Percentiles rank a stretch among this genome's conserved stretches.
These are phyloP conservation scores for Holtermannia corniformis DNA, from an alignment of 768 basidiomycete species.

Conservation along the genomic window DNA sequence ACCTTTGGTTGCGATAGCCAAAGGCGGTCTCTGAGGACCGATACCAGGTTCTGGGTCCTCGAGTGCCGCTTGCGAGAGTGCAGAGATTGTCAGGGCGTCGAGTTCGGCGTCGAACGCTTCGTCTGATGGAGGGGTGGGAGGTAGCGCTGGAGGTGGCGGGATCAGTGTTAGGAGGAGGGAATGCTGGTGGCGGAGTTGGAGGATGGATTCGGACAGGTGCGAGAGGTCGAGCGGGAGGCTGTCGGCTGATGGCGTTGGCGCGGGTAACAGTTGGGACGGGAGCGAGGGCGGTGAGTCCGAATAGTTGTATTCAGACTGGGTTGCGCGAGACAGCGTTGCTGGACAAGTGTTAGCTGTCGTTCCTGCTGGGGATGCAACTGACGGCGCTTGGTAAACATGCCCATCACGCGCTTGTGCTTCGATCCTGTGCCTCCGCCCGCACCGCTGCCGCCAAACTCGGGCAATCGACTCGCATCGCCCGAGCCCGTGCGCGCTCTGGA, in stretches of 20 bases:
- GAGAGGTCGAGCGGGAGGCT: neutral
- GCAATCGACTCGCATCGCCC: too few relatives aligned
- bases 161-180: neutral
- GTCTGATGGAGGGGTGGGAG: neutral
- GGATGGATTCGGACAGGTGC: neutral
- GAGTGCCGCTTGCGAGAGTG: neutral
- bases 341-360: neutral
- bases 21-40: neutral
- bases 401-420: neutral
- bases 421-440: neutral
- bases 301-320: neutral
- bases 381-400: neutral
- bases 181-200: neutral
- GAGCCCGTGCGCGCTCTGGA: neutral
- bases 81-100: neutral
- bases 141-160: neutral
- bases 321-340: neutral
- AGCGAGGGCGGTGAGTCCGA: neutral
- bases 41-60: neutral
- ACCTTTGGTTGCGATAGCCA: neutral
- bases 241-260: too few relatives aligned
- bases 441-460: neutral
- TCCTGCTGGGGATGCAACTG: too few relatives aligned
- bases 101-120: neutral
- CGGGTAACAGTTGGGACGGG: neutral